Evolutionary conservation across 1,284 basidiomycete genomes (phyloP), one percentile per base, ranked within the genome.

Genomic region (Phylloporus sp.): DNA sequence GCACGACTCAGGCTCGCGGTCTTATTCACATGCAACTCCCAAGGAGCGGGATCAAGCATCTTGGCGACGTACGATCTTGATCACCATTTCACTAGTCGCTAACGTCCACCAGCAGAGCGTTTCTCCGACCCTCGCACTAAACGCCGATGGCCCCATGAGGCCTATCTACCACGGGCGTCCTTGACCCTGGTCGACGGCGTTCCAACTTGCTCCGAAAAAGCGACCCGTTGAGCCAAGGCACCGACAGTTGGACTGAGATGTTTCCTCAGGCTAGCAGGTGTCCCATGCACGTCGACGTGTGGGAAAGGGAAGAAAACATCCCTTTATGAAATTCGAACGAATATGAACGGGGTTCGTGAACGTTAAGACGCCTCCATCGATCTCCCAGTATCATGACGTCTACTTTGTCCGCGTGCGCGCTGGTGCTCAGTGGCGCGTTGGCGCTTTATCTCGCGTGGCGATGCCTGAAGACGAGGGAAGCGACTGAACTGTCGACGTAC

Each of bases 251-350:
- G n/a, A 28, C 46, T 15, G 46, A 28, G 26, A 11, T 15, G n/a
- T 26, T 46, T 28, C 46, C 11, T 17, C 39, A 15, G 15, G 6
- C 42, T 32, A n/a, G n/a, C n/a, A n/a, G n/a, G n/a, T n/a, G n/a
- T 51, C 63, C 51, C 58, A 66, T 26, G 64, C 28, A 28, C 31
- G 52, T 56, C 51, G 8, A 12, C 51, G 51, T 64, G 51, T 66
- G 64, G 52, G 64, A 66, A 66, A 62, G 24, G 32, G 34, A 32
- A 53, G 47, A 20, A 1, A 39, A 28, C 51, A 29, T n/a, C 29
- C 31, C 31, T 20, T n/a, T 39, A 59, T 65, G 50, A 65, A 64
- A 32, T 28, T 53, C 51, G 34, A 39, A 39, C 26, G 26, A 29
- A 40, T 58, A 52, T 65, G 46, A 66, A 65, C 31, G 37, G 26